phyloP scores from a whole-genome alignment of 495 filamentous ascomycete genomes.

The Daldinia concentrica region DNA sequence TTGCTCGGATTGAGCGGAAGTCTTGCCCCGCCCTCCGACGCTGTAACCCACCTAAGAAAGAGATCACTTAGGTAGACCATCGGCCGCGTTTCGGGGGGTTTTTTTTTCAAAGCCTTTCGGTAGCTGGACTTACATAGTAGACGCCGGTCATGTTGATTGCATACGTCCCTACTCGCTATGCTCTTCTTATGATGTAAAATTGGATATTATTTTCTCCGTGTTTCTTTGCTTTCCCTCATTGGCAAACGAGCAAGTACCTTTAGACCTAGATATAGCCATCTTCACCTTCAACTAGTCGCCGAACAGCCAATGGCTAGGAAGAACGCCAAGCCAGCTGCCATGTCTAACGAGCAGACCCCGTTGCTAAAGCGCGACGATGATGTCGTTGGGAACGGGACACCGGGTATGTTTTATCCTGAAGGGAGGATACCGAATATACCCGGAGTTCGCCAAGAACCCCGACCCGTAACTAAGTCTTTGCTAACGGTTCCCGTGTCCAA shows the following conservation, averaged over 20 bases:
- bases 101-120: background rate
- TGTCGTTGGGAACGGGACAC: slow-evolving; percentile 3
- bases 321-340: background rate
- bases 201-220: background rate
- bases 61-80: background rate
- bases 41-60: background rate
- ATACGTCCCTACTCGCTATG: background rate
- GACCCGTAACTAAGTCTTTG: background rate
- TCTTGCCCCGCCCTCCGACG: background rate
- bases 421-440: background rate
- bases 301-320: slow-evolving; percentile 3
- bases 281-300: background rate
- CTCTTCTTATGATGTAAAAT: background rate
- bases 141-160: background rate
- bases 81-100: background rate
- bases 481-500: slow-evolving; percentile 1
- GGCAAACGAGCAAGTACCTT: background rate
- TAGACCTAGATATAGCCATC: background rate
- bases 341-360: slow-evolving; percentile 38
- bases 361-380: slow-evolving; percentile 9
- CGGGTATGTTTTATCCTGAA: slow-evolving; percentile 22
- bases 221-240: background rate
- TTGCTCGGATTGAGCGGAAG: background rate
- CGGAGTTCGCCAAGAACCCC: background rate
- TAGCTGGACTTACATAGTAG: background rate